phyloP scores from a whole-genome alignment of 2,329 filamentous ascomycete genomes.

The Fusarium praegraminearum region DNA sequence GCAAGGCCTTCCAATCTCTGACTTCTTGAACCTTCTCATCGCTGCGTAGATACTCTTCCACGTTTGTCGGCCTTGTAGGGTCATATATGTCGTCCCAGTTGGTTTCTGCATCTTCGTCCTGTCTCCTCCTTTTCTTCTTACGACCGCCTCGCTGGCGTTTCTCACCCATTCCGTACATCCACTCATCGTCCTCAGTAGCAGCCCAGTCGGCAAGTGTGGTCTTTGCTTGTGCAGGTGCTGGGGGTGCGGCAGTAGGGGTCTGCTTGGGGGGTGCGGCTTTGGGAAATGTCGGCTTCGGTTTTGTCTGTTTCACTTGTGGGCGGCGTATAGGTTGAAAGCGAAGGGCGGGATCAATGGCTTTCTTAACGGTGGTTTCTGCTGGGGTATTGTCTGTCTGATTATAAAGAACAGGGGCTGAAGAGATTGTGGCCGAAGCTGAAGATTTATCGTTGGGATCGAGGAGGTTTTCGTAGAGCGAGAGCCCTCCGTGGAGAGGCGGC shows the following conservation, averaged over 20 bases:
- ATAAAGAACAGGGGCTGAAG: slow-evolving; percentile 80
- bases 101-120: slow-evolving; percentile 66
- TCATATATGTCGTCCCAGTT: slow-evolving; percentile 96
- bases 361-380: slow-evolving; percentile 67
- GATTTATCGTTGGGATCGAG: slow-evolving; percentile 69
- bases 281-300: slow-evolving; percentile 70
- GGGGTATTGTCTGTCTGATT: slow-evolving; percentile 63
- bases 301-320: slow-evolving; percentile 71
- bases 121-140: slow-evolving; percentile 77
- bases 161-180: slow-evolving; percentile 72
- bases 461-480: slow-evolving; percentile 88
- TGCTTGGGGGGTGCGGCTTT: slow-evolving; percentile 55
- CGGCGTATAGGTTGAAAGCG: slow-evolving; percentile 90
- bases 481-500: slow-evolving; percentile 60
- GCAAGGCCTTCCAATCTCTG: slow-evolving; percentile 84
- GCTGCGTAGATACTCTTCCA: slow-evolving; percentile 85
- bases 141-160: slow-evolving; percentile 82
- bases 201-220: slow-evolving; percentile 85
- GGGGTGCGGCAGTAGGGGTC: slow-evolving; percentile 48
- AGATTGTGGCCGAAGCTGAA: slow-evolving; percentile 72
- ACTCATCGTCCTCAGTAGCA: slow-evolving; percentile 82
- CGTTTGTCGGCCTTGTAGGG: slow-evolving; percentile 82
- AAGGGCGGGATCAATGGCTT: slow-evolving; percentile 70
- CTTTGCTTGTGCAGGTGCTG: slow-evolving; percentile 63
- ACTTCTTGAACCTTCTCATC: slow-evolving; percentile 86